Conservation (phyloP, 2,329 filamentous ascomycete species). For the Sphaceloma murrayae region DNA sequence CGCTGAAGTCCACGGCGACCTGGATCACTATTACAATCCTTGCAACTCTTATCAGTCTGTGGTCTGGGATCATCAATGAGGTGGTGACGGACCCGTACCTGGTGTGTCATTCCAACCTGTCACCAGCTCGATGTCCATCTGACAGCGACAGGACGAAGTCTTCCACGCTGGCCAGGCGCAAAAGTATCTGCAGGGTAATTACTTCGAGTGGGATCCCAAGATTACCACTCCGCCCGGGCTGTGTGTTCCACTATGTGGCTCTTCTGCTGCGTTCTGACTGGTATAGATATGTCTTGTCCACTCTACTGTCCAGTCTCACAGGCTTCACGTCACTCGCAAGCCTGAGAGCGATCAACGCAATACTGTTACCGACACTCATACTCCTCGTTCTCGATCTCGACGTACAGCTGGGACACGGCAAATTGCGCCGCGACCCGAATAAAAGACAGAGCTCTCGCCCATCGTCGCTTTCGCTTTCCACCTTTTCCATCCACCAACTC, state of each 20-base stretch:
- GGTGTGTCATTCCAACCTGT: conserved; percentile 31
- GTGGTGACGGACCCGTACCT: conserved; percentile 44
- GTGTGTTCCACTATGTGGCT: conserved; percentile 31
- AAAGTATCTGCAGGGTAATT: conserved; percentile 68
- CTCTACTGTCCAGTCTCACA: conserved; percentile 30
- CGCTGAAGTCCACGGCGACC: conserved; percentile 29
- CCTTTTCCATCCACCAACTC: conserved; percentile 24
- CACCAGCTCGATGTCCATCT: conserved; percentile 16
- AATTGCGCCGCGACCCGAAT: conserved; percentile 13
- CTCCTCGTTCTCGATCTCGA: conserved; percentile 22
- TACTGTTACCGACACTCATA: conserved; percentile 31
- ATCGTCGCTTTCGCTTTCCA: neutral
- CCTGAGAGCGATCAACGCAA: conserved; percentile 33
- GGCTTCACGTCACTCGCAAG: conserved; percentile 31
- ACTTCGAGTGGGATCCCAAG: conserved; percentile 82
- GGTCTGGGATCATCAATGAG: conserved; percentile 8
- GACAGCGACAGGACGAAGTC: conserved; percentile 57
- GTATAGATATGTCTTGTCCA: conserved; percentile 38
- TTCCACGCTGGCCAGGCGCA: conserved; percentile 90
- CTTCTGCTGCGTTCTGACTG: conserved; percentile 16
- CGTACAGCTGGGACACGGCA: conserved; percentile 1
- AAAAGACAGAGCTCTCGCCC: conserved; percentile 3
- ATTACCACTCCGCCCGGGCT: conserved; percentile 93
- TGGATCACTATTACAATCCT: conserved; percentile 24
- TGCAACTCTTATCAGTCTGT: conserved; percentile 1